A percentile compares a stretch with the other conserved stretches of the same genome.
Conservation (phyloP, 1,284 basidiomycete species). For the Tilletia horrida region DNA sequence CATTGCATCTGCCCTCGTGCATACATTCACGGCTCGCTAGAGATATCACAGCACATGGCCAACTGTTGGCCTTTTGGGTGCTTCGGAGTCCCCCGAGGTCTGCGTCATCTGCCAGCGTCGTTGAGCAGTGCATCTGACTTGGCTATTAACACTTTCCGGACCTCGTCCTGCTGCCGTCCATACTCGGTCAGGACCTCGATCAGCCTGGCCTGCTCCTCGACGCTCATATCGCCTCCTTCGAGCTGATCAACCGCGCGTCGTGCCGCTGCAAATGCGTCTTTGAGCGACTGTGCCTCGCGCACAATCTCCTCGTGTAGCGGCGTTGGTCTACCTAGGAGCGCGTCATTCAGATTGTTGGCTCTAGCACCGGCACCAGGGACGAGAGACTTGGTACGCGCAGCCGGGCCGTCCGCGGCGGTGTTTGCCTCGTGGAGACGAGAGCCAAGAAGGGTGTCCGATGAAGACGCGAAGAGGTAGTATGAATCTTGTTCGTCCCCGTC, state of each 20-base stretch:
- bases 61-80: no score
- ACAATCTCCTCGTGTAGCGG: neutral
- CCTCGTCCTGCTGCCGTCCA: neutral
- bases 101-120: conserved; percentile 23
- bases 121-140: neutral
- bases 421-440: neutral
- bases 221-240: conserved; percentile 6
- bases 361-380: neutral
- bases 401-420: neutral
- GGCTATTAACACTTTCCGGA: conserved; percentile 24
- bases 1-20: no score
- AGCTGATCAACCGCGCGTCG: neutral
- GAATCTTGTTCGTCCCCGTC: conserved; percentile 10
- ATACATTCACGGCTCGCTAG: no score
- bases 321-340: neutral
- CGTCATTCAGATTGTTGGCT: neutral
- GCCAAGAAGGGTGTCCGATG: neutral
- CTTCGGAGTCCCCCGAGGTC: no score
- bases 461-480: neutral
- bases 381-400: no score
- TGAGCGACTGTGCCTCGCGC: conserved; percentile 10
- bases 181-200: conserved; percentile 6
- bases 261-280: conserved; percentile 7
- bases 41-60: no score
- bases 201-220: neutral